Base-by-base conservation (phyloP, 2,329 filamentous ascomycete species). In the Aspergillus fructus region DNA sequence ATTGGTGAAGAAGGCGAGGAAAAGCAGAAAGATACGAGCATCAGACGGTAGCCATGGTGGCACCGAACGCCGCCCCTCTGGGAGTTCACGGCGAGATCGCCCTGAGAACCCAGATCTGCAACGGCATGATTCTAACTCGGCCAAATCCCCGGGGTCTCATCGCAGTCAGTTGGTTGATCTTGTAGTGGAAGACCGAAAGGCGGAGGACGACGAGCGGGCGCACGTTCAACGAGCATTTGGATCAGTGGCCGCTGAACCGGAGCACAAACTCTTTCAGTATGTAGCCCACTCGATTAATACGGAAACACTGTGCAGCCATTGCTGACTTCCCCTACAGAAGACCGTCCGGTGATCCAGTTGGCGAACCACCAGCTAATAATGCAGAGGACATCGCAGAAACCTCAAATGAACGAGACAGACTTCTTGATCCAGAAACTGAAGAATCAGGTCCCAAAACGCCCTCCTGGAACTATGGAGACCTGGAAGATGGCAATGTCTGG, bases 151-250 rank as follows among this genome's bases (percentile, higher is more conserved):
- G 33, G 80, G 82, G 57, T 87, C 85, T 1, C 81, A 82, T 62
- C 78, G 77, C 59, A 85, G 84, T 62, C 86, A 89, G 64, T 75
- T 89, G 5, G 86, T 89, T 11, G 86, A 89, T 68, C 74, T 89
- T 4, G 81, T 89, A 0, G 83, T 89, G 8, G 85, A 89, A 73
- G 85, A 89, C 66, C 79, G 74, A 45, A 72, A 84, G 47, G 85
- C 85, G 5, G 86, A 88, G 67, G 80, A 85, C 54, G 76, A 83
- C 47, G 85, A 88, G 59, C 81, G 84, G 48, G 81, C 83, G n/a
- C 79, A 85, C 51, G 82, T 82, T 12, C 79, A 84, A 53, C 86
- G 86, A 67, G 85, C 87, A 71, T 83, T 84, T 49, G 82, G 85
- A 24, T 79, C 85, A 24, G 81, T 78, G 17, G 85, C 83, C 82